Evolutionary conservation across 2,329 filamentous ascomycete genomes (phyloP).

Genomic region (Colletotrichum limetticola): DNA sequence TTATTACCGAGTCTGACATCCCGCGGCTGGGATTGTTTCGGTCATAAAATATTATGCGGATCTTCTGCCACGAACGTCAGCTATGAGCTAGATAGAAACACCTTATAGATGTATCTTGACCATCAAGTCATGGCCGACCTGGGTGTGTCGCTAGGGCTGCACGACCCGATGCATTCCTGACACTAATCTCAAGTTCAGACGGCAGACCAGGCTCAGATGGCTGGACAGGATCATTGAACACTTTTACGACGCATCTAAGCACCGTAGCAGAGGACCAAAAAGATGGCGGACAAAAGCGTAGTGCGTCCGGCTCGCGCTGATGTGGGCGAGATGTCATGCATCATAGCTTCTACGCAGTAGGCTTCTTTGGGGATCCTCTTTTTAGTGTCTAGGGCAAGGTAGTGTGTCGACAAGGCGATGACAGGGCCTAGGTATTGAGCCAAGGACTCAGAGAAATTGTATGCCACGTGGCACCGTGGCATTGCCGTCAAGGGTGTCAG

Average conservation of each 20-base stretch:
- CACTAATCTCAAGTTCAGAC: neutral
- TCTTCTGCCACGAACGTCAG: too few relatives aligned
- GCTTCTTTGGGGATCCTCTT: neutral
- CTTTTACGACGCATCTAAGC: too few relatives aligned
- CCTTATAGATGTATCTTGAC: too few relatives aligned
- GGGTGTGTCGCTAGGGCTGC: neutral
- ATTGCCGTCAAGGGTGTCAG: neutral
- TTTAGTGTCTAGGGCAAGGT: neutral
- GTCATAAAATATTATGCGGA: too few relatives aligned
- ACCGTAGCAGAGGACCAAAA: too few relatives aligned
- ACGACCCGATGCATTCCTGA: neutral
- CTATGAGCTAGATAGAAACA: too few relatives aligned
- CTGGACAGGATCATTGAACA: too few relatives aligned
- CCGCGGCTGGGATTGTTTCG: too few relatives aligned
- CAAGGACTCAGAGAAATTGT: neutral
- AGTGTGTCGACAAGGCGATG: neutral
- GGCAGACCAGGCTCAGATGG: too few relatives aligned
- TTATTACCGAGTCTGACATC: neutral
- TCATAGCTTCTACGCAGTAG: neutral
- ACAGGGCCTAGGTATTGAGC: neutral
- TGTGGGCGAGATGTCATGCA: neutral
- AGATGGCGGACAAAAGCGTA: too few relatives aligned
- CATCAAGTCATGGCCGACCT: too few relatives aligned
- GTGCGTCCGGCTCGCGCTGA: too few relatives aligned
- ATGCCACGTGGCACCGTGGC: neutral